phyloP scores from a whole-genome alignment of 2,329 filamentous ascomycete genomes.

The Geosmithia morbida region DNA sequence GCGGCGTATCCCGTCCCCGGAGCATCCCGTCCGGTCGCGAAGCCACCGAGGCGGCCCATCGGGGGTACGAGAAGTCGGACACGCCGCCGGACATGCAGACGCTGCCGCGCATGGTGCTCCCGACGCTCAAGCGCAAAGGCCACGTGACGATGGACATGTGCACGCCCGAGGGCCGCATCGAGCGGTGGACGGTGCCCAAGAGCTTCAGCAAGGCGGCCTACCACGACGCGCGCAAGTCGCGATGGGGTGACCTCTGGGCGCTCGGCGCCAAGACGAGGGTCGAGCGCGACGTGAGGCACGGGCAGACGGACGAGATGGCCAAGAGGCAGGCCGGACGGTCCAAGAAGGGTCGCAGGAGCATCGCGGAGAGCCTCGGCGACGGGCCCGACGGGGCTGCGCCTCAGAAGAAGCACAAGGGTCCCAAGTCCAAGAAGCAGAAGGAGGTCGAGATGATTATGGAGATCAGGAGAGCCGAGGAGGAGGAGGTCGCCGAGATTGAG shows the following conservation, averaged over 20 bases:
- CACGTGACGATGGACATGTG: slow-evolving; percentile 87
- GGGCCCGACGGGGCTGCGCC: not conserved
- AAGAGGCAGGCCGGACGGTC: slow-evolving; percentile 20
- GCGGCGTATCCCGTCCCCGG: slow-evolving; percentile 37
- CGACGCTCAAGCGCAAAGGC: slow-evolving; percentile 73
- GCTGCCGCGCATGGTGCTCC: slow-evolving; percentile 64
- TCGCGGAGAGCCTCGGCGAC: slow-evolving; percentile 12
- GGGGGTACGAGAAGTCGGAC: slow-evolving; percentile 47
- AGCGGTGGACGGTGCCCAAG: slow-evolving; percentile 85
- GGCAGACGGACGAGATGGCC: slow-evolving; percentile 29
- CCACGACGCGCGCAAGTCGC: slow-evolving; percentile 78
- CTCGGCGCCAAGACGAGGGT: slow-evolving; percentile 81
- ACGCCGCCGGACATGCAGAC: slow-evolving; percentile 41
- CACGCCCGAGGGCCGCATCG: slow-evolving; percentile 69
- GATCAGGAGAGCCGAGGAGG: slow-evolving; percentile 18
- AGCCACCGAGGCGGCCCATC: slow-evolving; percentile 53
- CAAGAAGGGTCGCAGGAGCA: slow-evolving; percentile 18
- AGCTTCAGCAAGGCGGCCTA: slow-evolving; percentile 72
- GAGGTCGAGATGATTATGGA: slow-evolving; percentile 24
- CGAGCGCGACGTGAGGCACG: slow-evolving; percentile 43
- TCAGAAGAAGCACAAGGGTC: not conserved
- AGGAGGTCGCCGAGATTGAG: slow-evolving; percentile 14
- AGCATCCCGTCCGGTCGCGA: slow-evolving; percentile 10
- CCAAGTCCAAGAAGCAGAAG: slow-evolving; percentile 5
- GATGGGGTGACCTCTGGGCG: slow-evolving; percentile 93